These are phyloP conservation scores for Dichotomocladium elegans DNA, from an alignment of 371 early-diverging fungal species.

Conservation along the genomic window DNA sequence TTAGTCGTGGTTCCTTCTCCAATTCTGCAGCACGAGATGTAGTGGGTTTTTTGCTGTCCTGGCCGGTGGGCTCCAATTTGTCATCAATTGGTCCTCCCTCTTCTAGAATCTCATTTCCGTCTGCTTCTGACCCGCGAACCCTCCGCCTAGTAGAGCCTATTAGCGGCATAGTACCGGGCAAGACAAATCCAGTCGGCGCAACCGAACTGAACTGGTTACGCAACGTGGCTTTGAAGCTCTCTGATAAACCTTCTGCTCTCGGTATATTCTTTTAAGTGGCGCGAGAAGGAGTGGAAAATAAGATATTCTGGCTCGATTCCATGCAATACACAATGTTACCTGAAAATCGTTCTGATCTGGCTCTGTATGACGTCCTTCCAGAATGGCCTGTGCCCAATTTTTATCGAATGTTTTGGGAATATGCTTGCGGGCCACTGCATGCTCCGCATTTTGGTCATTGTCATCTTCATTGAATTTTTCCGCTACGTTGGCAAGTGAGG, in stretches of 20 bases:
- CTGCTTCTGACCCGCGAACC: slow-evolving; percentile 6
- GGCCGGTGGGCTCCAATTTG: background rate
- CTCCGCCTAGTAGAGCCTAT: slow-evolving; percentile 37
- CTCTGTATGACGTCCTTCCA: slow-evolving; percentile 35
- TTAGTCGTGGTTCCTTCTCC: slow-evolving; percentile 25
- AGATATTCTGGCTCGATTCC: background rate
- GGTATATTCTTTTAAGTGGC: slow-evolving; percentile 19
- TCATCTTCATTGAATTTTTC: too few species aligned
- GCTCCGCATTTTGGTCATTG: slow-evolving; percentile 4
- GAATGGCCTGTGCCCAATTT: slow-evolving; percentile 38
- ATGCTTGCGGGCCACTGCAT: slow-evolving; percentile 14
- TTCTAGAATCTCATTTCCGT: slow-evolving; percentile 16
- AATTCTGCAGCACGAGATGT: slow-evolving; percentile 36
- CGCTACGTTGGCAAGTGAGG: slow-evolving; percentile 60
- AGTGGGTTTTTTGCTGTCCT: slow-evolving; percentile 30
- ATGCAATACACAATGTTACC: too few species aligned
- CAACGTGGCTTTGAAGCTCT: slow-evolving; percentile 32
- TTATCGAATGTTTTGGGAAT: slow-evolving; percentile 37
- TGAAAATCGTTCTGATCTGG: background rate
- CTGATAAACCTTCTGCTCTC: slow-evolving; percentile 40
- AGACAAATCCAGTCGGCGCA: slow-evolving; percentile 32
- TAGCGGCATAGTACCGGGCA: slow-evolving; percentile 42
- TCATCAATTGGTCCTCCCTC: slow-evolving; percentile 9
- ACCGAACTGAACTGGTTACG: slow-evolving; percentile 25
- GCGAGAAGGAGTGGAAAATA: background rate